Base-by-base conservation (phyloP, 2,329 filamentous ascomycete genomes). In the Lomentospora prolificans region DNA sequence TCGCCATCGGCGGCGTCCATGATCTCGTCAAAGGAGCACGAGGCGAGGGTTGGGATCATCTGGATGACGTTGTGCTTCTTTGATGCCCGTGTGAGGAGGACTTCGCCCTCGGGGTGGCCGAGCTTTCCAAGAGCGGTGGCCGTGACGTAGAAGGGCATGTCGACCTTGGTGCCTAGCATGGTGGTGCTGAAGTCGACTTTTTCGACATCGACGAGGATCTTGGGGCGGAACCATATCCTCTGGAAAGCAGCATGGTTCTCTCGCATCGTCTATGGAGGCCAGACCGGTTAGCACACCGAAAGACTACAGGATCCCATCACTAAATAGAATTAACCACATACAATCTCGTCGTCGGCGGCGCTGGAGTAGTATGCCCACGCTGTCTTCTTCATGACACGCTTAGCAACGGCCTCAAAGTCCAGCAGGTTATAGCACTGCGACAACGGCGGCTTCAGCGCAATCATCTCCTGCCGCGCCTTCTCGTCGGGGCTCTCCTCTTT, bases 341-440 rank as follows among this genome's bases (percentile, higher is more conserved):
- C 71, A 61, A 74, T 74, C 61, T 74, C 72, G 57, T 74, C 72
- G 28, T 74, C 72, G 0, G 92, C 90, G 57, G 89, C 92, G 66
- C 88, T 94, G 1, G 90, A 96, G 71, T 99, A 99, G 74, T 99
- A 99, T 25, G 88, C 94, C 94, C 94, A 99, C 0, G 92, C 92
- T 1, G 86, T 87, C 75, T 88, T 95, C 80, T 95, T 96, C 92
- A 97, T 96, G 57, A 95, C 83, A 39, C 83, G 78, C 64, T 86
- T 84, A 4, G 94, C 94, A 33, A 97, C 92, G 3, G 89, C 84
- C 77, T 99, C 94, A 69, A 99, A 99, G 72, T 99, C 94, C 74
- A 94, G 82, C 58, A 96, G 73, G 68, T 96, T 96, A 72, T 91
- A 96, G 75, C 90, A 96, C 68, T 95, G 87, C 61, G 88, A 85